Base-by-base conservation (phyloP, 2,329 filamentous ascomycete genomes). In the Didymella arachidicola region DNA sequence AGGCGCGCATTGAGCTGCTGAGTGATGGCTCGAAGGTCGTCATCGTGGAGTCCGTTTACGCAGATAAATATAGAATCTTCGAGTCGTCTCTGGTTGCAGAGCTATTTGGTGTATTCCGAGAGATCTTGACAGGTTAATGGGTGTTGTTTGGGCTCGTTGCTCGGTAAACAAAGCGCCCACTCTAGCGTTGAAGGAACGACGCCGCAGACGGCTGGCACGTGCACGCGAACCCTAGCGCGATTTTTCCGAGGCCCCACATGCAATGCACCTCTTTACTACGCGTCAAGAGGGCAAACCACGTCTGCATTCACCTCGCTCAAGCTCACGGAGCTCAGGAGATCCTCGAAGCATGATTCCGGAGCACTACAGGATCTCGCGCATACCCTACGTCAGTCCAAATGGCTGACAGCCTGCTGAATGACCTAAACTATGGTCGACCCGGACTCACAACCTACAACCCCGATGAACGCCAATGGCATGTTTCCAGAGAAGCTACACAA, bases 11-110 rank as follows among this genome's bases (percentile, higher is more conserved):
- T 77, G 86, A 88, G 55, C 85, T 85, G 12, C 89, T 90, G 67
- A 89, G 82, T 1, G 89, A 89, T 8, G 88, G 84, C 67, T 91
- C 89, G 68, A 92, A 92, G 50, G 84, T 79, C 19, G 87, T 86
- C 62, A 84, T 79, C 32, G 83, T 84, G 29, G 84, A 72, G 71
- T 50, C 70, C 65, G 16, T 61, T 66, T 51, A 63, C 52, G 11
- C 32, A 27, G 12, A 4, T 38, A 6, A 18, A 6, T 16, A 12
- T 4, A 16, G 47, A 6, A 1, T 25, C 12, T 27, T 22, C 12
- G 10, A 42, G 6, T 22, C 59, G 3, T 52, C 18, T 46, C 19
- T 25, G 8, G 48, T 36, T 19, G 36, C 26, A 19, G 11, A 32
- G 27, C 46, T 47, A 47, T 63, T 60, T 66, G 65, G 63, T 57